Conservation (phyloP, 2,329 filamentous ascomycete species). For the Monilinia fructigena region DNA sequence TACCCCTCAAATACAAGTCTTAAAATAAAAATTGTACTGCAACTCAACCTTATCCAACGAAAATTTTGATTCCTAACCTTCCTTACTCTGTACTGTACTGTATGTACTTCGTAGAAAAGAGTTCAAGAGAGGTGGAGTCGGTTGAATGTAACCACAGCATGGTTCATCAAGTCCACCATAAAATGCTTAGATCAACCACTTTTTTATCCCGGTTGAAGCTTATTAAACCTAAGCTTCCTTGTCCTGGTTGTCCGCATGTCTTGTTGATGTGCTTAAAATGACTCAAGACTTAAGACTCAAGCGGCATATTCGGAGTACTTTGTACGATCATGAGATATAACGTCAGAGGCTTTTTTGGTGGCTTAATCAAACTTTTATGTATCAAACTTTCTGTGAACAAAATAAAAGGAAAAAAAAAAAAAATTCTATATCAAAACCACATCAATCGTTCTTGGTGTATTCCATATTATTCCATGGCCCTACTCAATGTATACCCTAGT, state of each 20-base stretch:
- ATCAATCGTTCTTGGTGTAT: constrained; percentile 9
- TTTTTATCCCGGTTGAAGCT: constrained; percentile 10
- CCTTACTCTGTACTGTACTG: too few relatives aligned
- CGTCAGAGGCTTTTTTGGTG: not conserved
- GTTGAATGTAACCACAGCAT: not conserved
- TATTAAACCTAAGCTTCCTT: constrained; percentile 9
- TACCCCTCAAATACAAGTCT: too few relatives aligned
- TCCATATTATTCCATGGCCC: constrained; percentile 2
- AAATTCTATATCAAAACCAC: not conserved
- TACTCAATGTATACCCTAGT: not conserved
- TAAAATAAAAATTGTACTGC: too few relatives aligned
- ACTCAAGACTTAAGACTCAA: not conserved
- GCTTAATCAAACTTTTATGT: not conserved
- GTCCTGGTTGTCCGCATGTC: not conserved
- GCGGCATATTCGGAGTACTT: not conserved
- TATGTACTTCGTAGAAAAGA: too few relatives aligned
- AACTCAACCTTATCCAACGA: too few relatives aligned
- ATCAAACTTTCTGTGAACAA: not conserved
- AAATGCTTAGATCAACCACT: not conserved
- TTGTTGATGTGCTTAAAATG: not conserved
- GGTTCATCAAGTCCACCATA: too few relatives aligned
- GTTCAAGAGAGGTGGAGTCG: not conserved
- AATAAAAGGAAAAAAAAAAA: too few relatives aligned
- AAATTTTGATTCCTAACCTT: too few relatives aligned
- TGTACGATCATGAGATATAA: not conserved